Conservation (phyloP, 768 basidiomycete species). For the Kwoniella mangroviensis region DNA sequence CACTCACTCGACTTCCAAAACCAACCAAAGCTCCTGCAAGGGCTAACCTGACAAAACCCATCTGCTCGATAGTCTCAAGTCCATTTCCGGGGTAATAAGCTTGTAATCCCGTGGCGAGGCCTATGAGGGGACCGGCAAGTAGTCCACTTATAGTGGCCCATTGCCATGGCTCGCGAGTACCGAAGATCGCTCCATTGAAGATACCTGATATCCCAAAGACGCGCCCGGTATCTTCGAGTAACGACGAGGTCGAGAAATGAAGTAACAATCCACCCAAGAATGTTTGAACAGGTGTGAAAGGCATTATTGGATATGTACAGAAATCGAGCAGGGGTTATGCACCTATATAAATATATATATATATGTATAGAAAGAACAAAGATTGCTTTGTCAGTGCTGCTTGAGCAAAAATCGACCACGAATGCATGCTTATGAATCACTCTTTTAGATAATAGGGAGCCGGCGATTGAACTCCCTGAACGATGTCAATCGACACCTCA, state of each 20-base stretch:
- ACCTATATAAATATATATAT: not conserved
- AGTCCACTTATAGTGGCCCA: slow-evolving; percentile 40
- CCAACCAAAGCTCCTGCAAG: slow-evolving; percentile 55
- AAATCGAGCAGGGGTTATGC: not conserved
- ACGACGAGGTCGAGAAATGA: slow-evolving; percentile 48
- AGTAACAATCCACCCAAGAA: slow-evolving; percentile 55
- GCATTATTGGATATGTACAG: slow-evolving; percentile 8
- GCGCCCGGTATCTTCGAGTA: slow-evolving; percentile 53
- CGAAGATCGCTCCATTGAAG: slow-evolving; percentile 47
- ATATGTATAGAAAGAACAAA: not conserved
- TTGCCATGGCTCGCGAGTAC: slow-evolving; percentile 38
- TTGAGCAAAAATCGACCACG: not conserved
- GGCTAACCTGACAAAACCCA: slow-evolving; percentile 23
- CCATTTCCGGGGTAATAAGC: slow-evolving; percentile 16
- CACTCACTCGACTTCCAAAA: slow-evolving; percentile 56
- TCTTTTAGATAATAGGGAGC: slow-evolving; percentile 11
- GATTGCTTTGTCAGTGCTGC: not conserved
- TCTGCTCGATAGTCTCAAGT: not conserved
- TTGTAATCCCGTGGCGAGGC: slow-evolving; percentile 12
- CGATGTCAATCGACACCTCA: not conserved
- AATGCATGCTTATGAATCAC: slow-evolving; percentile 13
- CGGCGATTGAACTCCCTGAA: slow-evolving; percentile 4
- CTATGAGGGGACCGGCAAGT: slow-evolving; percentile 32
- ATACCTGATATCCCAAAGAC: slow-evolving; percentile 57
- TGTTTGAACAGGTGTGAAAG: slow-evolving; percentile 54